Evolutionary conservation across 2,329 filamentous ascomycete genomes (phyloP).

Genomic region (Colletotrichum sp.): DNA sequence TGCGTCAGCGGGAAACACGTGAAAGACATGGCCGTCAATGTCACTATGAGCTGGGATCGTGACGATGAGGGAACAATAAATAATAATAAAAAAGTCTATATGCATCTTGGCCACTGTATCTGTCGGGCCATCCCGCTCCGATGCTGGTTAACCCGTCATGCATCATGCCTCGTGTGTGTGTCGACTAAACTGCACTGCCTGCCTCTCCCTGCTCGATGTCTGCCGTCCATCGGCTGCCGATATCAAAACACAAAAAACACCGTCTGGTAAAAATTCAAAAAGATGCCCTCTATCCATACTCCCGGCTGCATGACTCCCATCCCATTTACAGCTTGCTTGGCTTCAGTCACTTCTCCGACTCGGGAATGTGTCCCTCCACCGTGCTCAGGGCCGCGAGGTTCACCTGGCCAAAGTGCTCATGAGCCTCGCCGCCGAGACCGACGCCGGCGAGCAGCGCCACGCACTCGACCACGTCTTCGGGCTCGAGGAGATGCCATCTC

Average conservation of each 20-base stretch:
- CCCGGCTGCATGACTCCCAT: slow-evolving; percentile 13
- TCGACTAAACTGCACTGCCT: neutral
- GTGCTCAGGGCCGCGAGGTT: slow-evolving; percentile 60
- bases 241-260: neutral
- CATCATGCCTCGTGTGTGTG: slow-evolving; percentile 15
- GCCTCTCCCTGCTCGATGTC: neutral
- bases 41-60: neutral
- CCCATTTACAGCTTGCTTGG: neutral
- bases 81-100: slow-evolving; percentile 10
- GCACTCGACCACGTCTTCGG: slow-evolving; percentile 81
- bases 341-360: slow-evolving; percentile 12
- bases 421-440: slow-evolving; percentile 39
- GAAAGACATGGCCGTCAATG: neutral
- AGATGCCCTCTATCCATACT: slow-evolving; percentile 13
- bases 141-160: slow-evolving; percentile 9
- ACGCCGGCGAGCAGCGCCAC: slow-evolving; percentile 60
- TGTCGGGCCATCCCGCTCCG: slow-evolving; percentile 7
- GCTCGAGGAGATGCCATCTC: slow-evolving; percentile 88
- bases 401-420: slow-evolving; percentile 53
- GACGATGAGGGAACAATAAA: neutral
- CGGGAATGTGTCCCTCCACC: slow-evolving; percentile 58
- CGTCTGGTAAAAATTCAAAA: neutral
- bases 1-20: neutral
- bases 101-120: slow-evolving; percentile 15
- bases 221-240: slow-evolving; percentile 1